Evolutionary conservation across 352 stramenopile genomes (phyloP).

Genomic region (Peronospora tabacina): DNA sequence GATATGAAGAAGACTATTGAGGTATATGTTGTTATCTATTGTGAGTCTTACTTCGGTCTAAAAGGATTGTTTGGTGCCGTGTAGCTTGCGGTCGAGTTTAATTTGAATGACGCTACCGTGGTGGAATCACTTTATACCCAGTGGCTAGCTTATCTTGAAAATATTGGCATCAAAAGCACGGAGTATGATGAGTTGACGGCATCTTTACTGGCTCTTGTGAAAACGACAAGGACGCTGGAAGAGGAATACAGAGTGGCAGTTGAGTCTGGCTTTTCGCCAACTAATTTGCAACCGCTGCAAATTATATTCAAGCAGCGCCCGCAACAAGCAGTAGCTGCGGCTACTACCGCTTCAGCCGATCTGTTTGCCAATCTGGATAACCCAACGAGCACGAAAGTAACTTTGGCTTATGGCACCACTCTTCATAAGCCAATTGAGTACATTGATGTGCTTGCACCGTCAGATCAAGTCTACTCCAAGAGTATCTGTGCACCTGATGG

Average conservation of each 20-base stretch:
- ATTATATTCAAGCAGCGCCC: slow-evolving; percentile 82
- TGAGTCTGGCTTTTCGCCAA: slow-evolving; percentile 28
- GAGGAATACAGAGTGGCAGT: slow-evolving; percentile 36
- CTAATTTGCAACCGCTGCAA: slow-evolving; percentile 48
- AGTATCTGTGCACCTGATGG: slow-evolving; percentile 65
- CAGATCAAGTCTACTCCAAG: slow-evolving; percentile 50
- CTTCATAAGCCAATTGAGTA: slow-evolving; percentile 55
- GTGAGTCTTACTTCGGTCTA: background rate
- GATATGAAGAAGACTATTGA: slow-evolving; percentile 61
- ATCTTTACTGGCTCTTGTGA: slow-evolving; percentile 39
- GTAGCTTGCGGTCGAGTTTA: slow-evolving; percentile 67
- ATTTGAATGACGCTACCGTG: slow-evolving; percentile 53
- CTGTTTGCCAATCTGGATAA: slow-evolving; percentile 24
- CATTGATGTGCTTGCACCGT: slow-evolving; percentile 51
- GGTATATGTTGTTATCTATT: slow-evolving; percentile 22
- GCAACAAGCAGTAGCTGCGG: slow-evolving; percentile 30
- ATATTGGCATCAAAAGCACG: slow-evolving; percentile 11
- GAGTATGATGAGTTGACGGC: slow-evolving; percentile 34
- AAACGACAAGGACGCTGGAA: slow-evolving; percentile 42
- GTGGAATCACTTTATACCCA: slow-evolving; percentile 46
- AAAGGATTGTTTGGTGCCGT: slow-evolving; percentile 5
- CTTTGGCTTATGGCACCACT: slow-evolving; percentile 30
- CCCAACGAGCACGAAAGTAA: slow-evolving; percentile 33
- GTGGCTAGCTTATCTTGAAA: slow-evolving; percentile 36
- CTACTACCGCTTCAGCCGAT: slow-evolving; percentile 20